phyloP scores from a whole-genome alignment of 306 rosid genomes.

The Dryas alaskensis region DNA sequence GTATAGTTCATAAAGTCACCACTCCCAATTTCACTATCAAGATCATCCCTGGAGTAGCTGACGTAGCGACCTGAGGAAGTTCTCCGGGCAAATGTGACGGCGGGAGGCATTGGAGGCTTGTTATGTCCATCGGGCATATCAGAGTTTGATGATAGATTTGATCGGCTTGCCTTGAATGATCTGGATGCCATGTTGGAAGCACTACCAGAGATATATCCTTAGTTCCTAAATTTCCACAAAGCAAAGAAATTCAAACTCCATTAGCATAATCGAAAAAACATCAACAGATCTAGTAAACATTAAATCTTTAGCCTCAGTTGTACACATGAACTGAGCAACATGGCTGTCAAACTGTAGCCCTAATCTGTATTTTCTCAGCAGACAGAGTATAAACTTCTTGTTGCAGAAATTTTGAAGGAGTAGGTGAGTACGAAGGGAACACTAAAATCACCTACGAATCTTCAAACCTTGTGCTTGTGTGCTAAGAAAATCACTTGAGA shows the following conservation, averaged over 20 bases:
- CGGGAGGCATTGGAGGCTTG: conserved; percentile 78
- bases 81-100: conserved; percentile 76
- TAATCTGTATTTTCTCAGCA: too few species aligned
- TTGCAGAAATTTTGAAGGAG: not conserved
- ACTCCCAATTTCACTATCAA: conserved; percentile 83
- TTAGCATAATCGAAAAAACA: conserved; percentile 17
- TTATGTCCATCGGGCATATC: conserved; percentile 51
- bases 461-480: not conserved
- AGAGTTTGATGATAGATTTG: conserved; percentile 53
- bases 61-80: conserved; percentile 81
- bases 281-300: conserved; percentile 5
- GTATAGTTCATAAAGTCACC: conserved; percentile 75
- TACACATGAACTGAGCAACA: too few species aligned
- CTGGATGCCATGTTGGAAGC: conserved; percentile 58
- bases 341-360: too few species aligned
- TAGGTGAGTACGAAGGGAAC: not conserved
- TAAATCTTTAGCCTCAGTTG: not conserved
- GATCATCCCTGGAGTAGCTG: conserved; percentile 91
- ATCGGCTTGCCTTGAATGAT: conserved; percentile 56
- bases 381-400: too few species aligned
- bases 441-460: not conserved
- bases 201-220: conserved; percentile 5
- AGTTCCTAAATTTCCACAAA: conserved; percentile 37
- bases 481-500: not conserved
- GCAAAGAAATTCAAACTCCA: conserved; percentile 23